Base-by-base conservation (phyloP, 2,329 filamentous ascomycete species). In the Botryotinia narcissicola region DNA sequence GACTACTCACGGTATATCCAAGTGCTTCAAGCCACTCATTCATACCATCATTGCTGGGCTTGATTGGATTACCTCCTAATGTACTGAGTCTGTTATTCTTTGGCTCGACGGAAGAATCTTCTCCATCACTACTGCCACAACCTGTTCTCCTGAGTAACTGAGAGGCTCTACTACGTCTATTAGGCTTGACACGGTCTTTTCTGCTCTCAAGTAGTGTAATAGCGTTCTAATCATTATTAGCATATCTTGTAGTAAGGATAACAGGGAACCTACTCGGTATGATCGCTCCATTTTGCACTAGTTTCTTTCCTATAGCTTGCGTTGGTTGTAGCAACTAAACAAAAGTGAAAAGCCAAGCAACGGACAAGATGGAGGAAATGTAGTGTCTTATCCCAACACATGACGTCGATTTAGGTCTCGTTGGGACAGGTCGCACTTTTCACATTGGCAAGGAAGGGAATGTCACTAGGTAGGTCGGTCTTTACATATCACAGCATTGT, bases 21-120 rank as follows among this genome's bases (percentile, higher is more conserved):
- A 70, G 57, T 35, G 37, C 14, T 12, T 73, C 54, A 25, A 73
- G 71, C 57, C 54, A 69, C n/a, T 63, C 71, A 46, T 44, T n/a
- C 66, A 73, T 74, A 57, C 35, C n/a, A 16, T 71, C 22, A 32
- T 37, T 35, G 1, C 37, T 29, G 37, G 37, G n/a, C 0, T 51
- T 37, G 7, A 10, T n/a, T 54, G 29, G 25, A 44, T 44, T 40
- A n/a, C 12, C 10, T 12, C 40, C 46, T n/a, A 20, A 22, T 57
- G 25, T 66, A 42, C 35, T 66, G 35, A 44, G 7, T 3, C 62
- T 63, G 22, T 54, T 66, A 5, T 62, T 62, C 18, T 46, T 71
- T 60, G 42, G 32, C 57, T 46, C 57, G 6, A 8, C 22, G 16
- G 29, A 62, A 46, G 60, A 57, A 14, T 71, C 46, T 14, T 71